A percentile compares a stretch with the other conserved stretches of the same genome.
Evolutionary conservation across 2,329 filamentous ascomycete species (phyloP).

Genomic region (Neonectria sp.): DNA sequence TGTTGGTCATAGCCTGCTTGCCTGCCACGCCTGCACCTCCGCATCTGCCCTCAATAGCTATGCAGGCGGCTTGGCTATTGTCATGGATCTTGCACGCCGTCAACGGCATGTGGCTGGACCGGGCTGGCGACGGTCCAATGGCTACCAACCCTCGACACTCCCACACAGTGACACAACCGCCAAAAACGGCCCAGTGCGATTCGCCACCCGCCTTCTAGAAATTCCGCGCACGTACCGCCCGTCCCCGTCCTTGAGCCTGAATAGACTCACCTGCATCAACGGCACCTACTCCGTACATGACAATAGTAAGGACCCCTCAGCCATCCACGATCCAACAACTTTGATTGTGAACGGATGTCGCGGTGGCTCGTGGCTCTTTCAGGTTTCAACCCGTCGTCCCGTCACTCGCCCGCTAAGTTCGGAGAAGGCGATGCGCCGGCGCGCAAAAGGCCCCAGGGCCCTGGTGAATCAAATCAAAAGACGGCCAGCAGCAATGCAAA

Average conservation of each 20-base stretch:
- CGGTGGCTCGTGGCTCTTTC: slow-evolving; percentile 14
- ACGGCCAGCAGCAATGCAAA: slow-evolving; percentile 34
- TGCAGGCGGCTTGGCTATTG: slow-evolving; percentile 25
- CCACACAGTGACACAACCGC: slow-evolving; percentile 8
- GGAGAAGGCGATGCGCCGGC: slow-evolving; percentile 44
- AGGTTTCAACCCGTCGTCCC: slow-evolving; percentile 39
- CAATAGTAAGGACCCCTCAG: slow-evolving; percentile 12
- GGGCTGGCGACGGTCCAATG: slow-evolving; percentile 34
- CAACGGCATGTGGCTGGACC: slow-evolving; percentile 9
- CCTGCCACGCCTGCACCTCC: slow-evolving; percentile 16
- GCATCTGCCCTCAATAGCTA: slow-evolving; percentile 27
- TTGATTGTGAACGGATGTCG: slow-evolving; percentile 12
- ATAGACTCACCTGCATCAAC: slow-evolving; percentile 22
- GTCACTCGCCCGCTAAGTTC: slow-evolving; percentile 40
- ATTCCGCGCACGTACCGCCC: slow-evolving; percentile 34
- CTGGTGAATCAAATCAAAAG: slow-evolving; percentile 40
- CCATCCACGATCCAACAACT: slow-evolving; percentile 3
- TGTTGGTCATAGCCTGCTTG: slow-evolving; percentile 24
- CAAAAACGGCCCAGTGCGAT: slow-evolving; percentile 18
- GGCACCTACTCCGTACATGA: slow-evolving; percentile 19
- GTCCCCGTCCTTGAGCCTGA: slow-evolving; percentile 24
- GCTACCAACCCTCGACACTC: background rate
- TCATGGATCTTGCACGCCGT: slow-evolving; percentile 25
- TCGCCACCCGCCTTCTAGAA: slow-evolving; percentile 39
- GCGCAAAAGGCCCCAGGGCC: slow-evolving; percentile 34